Conservation (phyloP, 257 asterid genomes). For the Apocynum venetum region DNA sequence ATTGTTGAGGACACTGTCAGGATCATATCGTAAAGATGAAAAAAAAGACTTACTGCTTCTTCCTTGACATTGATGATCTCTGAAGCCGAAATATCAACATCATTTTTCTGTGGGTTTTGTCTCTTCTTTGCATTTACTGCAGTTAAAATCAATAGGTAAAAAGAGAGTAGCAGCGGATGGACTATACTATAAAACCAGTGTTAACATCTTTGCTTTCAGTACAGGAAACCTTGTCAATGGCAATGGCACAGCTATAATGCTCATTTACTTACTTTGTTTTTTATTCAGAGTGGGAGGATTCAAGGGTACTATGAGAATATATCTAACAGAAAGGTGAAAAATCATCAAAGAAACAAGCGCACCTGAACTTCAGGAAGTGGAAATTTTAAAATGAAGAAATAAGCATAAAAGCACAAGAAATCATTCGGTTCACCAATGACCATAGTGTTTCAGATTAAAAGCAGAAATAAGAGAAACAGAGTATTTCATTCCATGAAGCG, state of each 20-base stretch:
- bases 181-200: too few species aligned
- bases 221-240: too few species aligned
- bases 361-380: neutral
- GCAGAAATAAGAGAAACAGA: neutral
- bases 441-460: neutral
- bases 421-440: neutral
- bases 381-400: neutral
- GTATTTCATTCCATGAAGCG: too few species aligned
- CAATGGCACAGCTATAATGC: neutral
- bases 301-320: neutral
- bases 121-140: slow-evolving; percentile 43
- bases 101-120: slow-evolving; percentile 26
- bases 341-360: neutral
- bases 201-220: too few species aligned
- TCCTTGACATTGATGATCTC: slow-evolving; percentile 32
- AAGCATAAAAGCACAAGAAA: neutral
- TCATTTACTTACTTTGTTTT: neutral
- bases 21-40: neutral
- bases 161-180: neutral
- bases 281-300: neutral
- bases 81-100: slow-evolving; percentile 30
- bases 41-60: slow-evolving; percentile 38
- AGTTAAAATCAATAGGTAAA: slow-evolving; percentile 20
- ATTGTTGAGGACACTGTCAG: neutral
- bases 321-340: neutral